Evolutionary conservation across 441 rosid species (phyloP), one percentile per base, ranked within the genome.

Genomic region (Gossypium davidsonii): DNA sequence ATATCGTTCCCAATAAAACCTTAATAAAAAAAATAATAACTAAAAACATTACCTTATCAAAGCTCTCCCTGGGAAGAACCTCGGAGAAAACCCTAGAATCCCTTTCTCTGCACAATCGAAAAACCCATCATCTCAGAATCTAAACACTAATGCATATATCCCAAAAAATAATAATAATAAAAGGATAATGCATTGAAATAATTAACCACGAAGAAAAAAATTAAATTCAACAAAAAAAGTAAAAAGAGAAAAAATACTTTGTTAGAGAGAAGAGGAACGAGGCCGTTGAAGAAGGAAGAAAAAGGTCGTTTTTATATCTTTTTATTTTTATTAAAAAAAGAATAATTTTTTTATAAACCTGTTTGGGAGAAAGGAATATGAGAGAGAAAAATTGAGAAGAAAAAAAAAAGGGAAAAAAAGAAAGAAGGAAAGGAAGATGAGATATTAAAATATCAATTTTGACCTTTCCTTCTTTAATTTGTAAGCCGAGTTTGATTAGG

Each of bases 71-170:
- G 61, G 49, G 34, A 20, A 28, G 28, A 49, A 31, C 39, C 64
- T 8, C 39, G 48, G 67, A 79, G 14, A 52, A 48, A 82, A 80
- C 84, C 85, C 84, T 79, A 77, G 71, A 76, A 72, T 56, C 76
- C 58, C 75, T 62, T 51, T 62, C 75, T 51, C 82, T 79, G 78
- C 72, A 60, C 17, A 60, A 77, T 18, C 61, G 76, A 81, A 86
- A 78, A 70, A 34, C 73, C 78, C 79, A 81, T 76, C 83, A 83
- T 74, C 52, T 83, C 75, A 76, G 74, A 82, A 83, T 74, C 72
- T 55, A 68, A 56, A 77, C 68, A 48, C 79, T 73, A 87, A 85
- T 85, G 93, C 77, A 75, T 70, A 73, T 61, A 71, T 20, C 49
- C 49, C 60, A 2, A 67, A 15, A 67, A 59, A 65, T 58, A 74